Evolutionary conservation across 2,329 filamentous ascomycete genomes (phyloP), one percentile per base, ranked within the genome.

Genomic region (Coniochaeta sp.): DNA sequence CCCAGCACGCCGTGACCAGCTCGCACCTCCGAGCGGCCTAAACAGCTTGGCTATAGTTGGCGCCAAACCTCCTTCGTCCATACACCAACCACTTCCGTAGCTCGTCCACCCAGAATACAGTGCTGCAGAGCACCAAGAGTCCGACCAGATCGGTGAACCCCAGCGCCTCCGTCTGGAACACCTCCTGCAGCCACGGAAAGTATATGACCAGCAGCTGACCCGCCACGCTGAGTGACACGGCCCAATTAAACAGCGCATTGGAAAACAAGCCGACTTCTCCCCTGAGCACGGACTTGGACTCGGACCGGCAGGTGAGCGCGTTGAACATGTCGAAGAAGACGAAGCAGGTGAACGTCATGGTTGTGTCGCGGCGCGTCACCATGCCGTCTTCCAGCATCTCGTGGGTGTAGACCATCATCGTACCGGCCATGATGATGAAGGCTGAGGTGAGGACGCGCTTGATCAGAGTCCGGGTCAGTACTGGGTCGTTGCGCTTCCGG

Each of bases 291-390:
- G 90, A 96, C 73, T 98, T 98, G 63, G 84, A 87, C 71, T 96
- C 93, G 8, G 90, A 96, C 55, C 95, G 90, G 75, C 95, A 99
- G 17, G 91, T 89, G 24, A 99, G 81, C 1, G 95, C 95, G 74
- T 99, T 98, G 81, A 98, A 97, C 95, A 99, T 99, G 79, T 99
- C 95, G 74, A 98, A 99, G 59, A 99, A 84, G 54, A 99, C 95
- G 71, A 99, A 99, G 75, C 93, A 96, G 6, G 95, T 99, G 72
- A 99, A 99, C 0, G 95, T 98, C 90, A 99, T 97, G 64, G 95
- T 99, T 1, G 95, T 99, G 75, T 99, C 95, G 67, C 96, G 91
- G 57, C 91, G 90, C 1, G 89, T 96, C 61, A 98, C 90, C 61
- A 88, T 79, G 59, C 91, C 88, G 70, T 96, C 91, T 26, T 85